A percentile compares a stretch with the other conserved stretches of the same genome.
Evolutionary conservation across 768 basidiomycete genomes (phyloP).

Genomic region (Suillus subluteus): DNA sequence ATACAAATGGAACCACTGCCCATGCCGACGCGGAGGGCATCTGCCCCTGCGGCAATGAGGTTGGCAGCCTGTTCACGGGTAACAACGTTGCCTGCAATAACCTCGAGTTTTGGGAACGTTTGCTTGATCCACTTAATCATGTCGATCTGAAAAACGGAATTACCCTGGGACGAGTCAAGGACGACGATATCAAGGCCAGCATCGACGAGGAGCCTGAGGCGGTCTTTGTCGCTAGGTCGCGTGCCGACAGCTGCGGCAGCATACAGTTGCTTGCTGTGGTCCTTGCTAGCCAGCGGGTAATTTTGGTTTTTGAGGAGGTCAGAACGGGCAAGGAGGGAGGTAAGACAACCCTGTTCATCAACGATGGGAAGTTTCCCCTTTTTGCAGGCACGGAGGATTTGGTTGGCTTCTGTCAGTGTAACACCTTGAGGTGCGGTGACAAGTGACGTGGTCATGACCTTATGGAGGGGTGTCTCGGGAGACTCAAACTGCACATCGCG

Average conservation of each 20-base stretch:
- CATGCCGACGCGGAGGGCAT: too few relatives aligned
- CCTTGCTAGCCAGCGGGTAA: constrained; percentile 93
- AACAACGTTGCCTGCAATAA: constrained; percentile 48
- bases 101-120: constrained; percentile 83
- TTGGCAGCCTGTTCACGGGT: too few relatives aligned
- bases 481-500: constrained; percentile 95
- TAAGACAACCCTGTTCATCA: constrained; percentile 64
- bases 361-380: constrained; percentile 96
- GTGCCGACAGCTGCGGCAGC: constrained; percentile 96
- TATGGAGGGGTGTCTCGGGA: constrained; percentile 59
- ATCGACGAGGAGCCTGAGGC: constrained; percentile 83
- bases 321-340: constrained; percentile 82
- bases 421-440: constrained; percentile 89
- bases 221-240: constrained; percentile 82
- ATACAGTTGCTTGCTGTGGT: constrained; percentile 92
- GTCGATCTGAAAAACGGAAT: constrained; percentile 90
- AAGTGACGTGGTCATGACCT: constrained; percentile 89
- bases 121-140: constrained; percentile 94
- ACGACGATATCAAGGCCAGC: constrained; percentile 95
- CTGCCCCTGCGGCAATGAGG: too few relatives aligned
- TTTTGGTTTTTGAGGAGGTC: constrained; percentile 94
- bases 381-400: constrained; percentile 92
- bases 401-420: constrained; percentile 90
- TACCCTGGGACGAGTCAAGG: constrained; percentile 96
- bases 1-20: too few relatives aligned